These are phyloP conservation scores for Phytophthora podocarpi DNA, from an alignment of 352 stramenopile genomes.

Conservation along the genomic window DNA sequence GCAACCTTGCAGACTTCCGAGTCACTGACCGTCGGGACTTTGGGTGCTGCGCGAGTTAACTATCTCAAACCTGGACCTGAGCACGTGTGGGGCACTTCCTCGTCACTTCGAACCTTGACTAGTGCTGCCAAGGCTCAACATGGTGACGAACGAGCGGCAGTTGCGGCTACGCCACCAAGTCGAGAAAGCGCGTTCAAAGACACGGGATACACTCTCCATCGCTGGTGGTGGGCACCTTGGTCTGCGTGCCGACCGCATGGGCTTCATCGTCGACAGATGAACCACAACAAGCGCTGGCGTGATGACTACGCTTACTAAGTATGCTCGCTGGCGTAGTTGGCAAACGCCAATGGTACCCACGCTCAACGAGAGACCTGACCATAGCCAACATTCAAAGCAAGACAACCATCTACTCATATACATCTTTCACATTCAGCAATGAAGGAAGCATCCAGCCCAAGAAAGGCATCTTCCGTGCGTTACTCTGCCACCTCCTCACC, in stretches of 20 bases:
- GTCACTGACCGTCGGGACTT: slow-evolving; percentile 11
- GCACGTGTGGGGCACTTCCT: slow-evolving; percentile 9
- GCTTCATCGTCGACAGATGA: slow-evolving; percentile 8
- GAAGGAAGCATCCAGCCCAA: slow-evolving; percentile 28
- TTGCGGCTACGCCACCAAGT: slow-evolving; percentile 11
- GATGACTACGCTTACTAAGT: slow-evolving; percentile 16
- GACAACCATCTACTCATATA: slow-evolving; percentile 34
- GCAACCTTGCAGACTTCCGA: slow-evolving; percentile 16
- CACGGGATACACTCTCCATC: background rate
- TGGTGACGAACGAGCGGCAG: slow-evolving; percentile 1
- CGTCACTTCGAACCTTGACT: slow-evolving; percentile 19
- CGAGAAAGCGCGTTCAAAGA: slow-evolving; percentile 26
- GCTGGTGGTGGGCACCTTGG: slow-evolving; percentile 23
- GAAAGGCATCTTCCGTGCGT: slow-evolving; percentile 14
- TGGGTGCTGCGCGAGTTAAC: slow-evolving; percentile 18
- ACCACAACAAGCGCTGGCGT: slow-evolving; percentile 7
- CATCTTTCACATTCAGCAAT: slow-evolving; percentile 40
- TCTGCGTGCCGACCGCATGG: background rate
- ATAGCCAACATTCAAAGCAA: slow-evolving; percentile 10
- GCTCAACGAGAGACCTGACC: background rate
- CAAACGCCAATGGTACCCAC: too few relatives aligned
- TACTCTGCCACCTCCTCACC: slow-evolving; percentile 19
- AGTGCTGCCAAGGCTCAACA: slow-evolving; percentile 5
- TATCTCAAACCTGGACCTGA: slow-evolving; percentile 20
- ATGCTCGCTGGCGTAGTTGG: too few relatives aligned